These are phyloP conservation scores for Phaeosphaeria sp. DNA, from an alignment of 2,329 filamentous ascomycete species.

Conservation along the genomic window DNA sequence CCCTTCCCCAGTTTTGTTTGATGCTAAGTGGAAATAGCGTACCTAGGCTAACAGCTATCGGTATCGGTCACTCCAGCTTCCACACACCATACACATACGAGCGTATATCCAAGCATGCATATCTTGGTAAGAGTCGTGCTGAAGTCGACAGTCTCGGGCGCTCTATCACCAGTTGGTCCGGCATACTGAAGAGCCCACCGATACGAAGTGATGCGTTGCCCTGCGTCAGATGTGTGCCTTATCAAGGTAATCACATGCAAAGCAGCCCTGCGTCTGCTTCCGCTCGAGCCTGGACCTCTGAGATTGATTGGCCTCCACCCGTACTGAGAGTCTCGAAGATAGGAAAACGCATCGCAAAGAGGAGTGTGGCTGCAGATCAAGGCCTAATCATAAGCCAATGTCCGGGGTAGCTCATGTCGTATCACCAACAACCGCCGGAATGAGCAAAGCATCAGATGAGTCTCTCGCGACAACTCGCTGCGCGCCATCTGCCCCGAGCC, in stretches of 20 bases:
- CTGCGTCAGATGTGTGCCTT: constrained; percentile 5
- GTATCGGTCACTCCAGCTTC: neutral
- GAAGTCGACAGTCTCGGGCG: neutral
- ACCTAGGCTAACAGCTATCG: neutral
- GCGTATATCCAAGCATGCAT: neutral
- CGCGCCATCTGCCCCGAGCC: constrained; percentile 3
- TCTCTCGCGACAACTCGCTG: constrained; percentile 17
- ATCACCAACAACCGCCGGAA: neutral
- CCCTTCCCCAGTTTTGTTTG: neutral
- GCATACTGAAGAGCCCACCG: neutral
- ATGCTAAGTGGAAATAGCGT: neutral
- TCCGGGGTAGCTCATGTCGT: constrained; percentile 5
- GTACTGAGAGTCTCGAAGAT: neutral
- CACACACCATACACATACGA: neutral
- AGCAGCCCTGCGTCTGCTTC: constrained; percentile 2
- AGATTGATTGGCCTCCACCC: neutral
- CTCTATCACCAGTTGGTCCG: neutral
- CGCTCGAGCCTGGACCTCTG: neutral
- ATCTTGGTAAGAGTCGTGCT: neutral
- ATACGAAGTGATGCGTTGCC: neutral
- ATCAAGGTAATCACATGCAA: neutral
- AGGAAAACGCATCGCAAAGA: neutral
- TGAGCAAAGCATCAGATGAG: constrained; percentile 17
- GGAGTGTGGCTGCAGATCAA: constrained; percentile 3
- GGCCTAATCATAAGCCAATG: constrained; percentile 1